Percentiles rank a stretch among this genome's conserved stretches.
These are phyloP conservation scores for Fusarium veterinarium DNA, from an alignment of 2,329 filamentous ascomycete genomes.

Conservation along the genomic window DNA sequence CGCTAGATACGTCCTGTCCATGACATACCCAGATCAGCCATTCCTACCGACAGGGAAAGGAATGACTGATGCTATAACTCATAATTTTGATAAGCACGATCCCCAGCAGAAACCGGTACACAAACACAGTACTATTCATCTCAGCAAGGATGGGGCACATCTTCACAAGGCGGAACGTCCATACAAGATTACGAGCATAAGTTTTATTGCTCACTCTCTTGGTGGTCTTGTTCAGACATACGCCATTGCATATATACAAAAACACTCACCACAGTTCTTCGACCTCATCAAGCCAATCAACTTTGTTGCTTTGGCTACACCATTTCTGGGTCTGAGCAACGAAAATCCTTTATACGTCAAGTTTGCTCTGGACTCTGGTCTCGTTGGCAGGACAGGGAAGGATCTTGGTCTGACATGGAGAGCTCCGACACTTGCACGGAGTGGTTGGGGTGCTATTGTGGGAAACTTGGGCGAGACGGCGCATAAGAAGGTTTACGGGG, in stretches of 20 bases:
- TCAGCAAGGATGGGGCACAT: conserved; percentile 65
- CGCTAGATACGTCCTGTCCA: conserved; percentile 87
- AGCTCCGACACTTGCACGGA: conserved; percentile 84
- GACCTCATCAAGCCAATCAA: conserved; percentile 87
- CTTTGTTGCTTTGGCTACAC: conserved; percentile 88
- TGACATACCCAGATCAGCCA: conserved; percentile 95
- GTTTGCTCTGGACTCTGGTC: conserved; percentile 94
- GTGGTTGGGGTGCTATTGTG: conserved; percentile 89
- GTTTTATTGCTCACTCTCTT: conserved; percentile 91
- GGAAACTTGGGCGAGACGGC: conserved; percentile 74
- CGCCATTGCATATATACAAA: conserved; percentile 95
- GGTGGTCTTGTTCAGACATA: conserved; percentile 93
- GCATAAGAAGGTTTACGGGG: conserved; percentile 46
- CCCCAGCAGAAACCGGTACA: conserved; percentile 64
- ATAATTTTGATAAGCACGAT: conserved; percentile 57
- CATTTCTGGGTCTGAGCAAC: conserved; percentile 91
- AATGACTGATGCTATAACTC: conserved; percentile 56
- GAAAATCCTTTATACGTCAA: conserved; percentile 98
- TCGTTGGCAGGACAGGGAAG: conserved; percentile 95
- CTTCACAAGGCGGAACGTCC: conserved; percentile 61
- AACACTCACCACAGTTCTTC: conserved; percentile 93
- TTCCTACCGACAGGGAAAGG: conserved; percentile 75
- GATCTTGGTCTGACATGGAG: conserved; percentile 96
- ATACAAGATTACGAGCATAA: conserved; percentile 93
- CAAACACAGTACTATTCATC: conserved; percentile 70